A percentile compares a stretch with the other conserved stretches of the same genome.
phyloP scores from a whole-genome alignment of 768 basidiomycete species.

The Suillus decipiens region DNA sequence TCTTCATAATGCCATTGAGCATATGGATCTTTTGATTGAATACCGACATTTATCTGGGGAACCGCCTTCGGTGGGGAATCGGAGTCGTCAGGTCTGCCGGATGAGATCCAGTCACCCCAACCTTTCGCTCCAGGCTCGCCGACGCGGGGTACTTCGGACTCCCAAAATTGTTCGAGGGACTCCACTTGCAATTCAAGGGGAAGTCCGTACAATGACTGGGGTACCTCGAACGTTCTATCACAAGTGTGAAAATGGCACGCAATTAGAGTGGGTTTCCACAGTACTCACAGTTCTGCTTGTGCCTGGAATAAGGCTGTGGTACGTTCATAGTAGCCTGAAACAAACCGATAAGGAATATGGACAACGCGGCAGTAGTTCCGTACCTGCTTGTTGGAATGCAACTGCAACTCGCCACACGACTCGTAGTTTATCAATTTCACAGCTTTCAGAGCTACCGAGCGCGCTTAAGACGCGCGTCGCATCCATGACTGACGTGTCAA shows the following conservation, averaged over 20 bases:
- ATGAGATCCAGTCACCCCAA: slow-evolving; percentile 64
- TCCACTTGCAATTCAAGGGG: slow-evolving; percentile 53
- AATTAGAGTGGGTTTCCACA: slow-evolving; percentile 2
- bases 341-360: slow-evolving; percentile 8
- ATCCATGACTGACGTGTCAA: slow-evolving; percentile 56
- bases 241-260: slow-evolving; percentile 12
- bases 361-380: slow-evolving; percentile 18
- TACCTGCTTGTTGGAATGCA: slow-evolving; percentile 68
- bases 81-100: slow-evolving; percentile 39
- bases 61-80: slow-evolving; percentile 8
- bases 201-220: slow-evolving; percentile 42
- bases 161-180: slow-evolving; percentile 81
- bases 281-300: slow-evolving; percentile 75
- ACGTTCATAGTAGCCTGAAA: slow-evolving; percentile 69
- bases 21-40: slow-evolving; percentile 59
- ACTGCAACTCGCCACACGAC: slow-evolving; percentile 72
- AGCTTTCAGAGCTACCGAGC: slow-evolving; percentile 42
- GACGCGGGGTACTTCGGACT: slow-evolving; percentile 74
- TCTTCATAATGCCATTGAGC: slow-evolving; percentile 66
- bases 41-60: slow-evolving; percentile 21
- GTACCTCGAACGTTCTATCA: slow-evolving; percentile 59
- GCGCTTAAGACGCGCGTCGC: slow-evolving; percentile 47
- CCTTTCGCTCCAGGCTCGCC: slow-evolving; percentile 69
- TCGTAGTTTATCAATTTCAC: slow-evolving; percentile 56
- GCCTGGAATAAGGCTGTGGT: slow-evolving; percentile 81